These are phyloP conservation scores for Drechslerella dactyloides DNA, from an alignment of 2,329 filamentous ascomycete species.

Conservation along the genomic window DNA sequence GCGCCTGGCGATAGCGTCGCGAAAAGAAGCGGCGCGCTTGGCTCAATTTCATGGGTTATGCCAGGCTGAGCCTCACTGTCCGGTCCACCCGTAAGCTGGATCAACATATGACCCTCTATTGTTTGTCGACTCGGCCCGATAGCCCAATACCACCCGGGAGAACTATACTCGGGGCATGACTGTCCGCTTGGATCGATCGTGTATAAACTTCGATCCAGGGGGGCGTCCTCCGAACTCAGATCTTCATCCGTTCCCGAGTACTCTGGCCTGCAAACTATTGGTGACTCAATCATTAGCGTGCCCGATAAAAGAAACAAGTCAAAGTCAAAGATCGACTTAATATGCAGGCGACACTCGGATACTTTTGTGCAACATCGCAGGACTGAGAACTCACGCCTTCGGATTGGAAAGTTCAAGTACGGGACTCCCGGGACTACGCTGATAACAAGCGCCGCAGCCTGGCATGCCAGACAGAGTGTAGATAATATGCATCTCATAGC, in stretches of 20 bases:
- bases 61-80: constrained; percentile 7
- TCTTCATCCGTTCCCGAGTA: background rate
- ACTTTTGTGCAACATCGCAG: too few relatives aligned
- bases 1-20: constrained; percentile 5
- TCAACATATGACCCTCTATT: constrained; percentile 17
- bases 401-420: too few relatives aligned
- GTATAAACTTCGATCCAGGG: background rate
- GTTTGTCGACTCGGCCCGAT: constrained; percentile 15
- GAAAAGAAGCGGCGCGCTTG: constrained; percentile 1
- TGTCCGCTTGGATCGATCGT: constrained; percentile 12
- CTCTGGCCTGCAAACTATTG: too few relatives aligned
- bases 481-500: too few relatives aligned
- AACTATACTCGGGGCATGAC: constrained; percentile 7
- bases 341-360: too few relatives aligned
- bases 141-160: constrained; percentile 30
- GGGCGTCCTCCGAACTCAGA: background rate
- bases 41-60: constrained; percentile 18
- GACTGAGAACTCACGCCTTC: too few relatives aligned
- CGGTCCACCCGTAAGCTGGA: constrained; percentile 25
- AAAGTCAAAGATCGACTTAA: too few relatives aligned
- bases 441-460: too few relatives aligned
- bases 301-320: too few relatives aligned
- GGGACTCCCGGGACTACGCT: too few relatives aligned
- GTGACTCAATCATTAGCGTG: too few relatives aligned
- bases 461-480: too few relatives aligned